A percentile compares a stretch with the other conserved stretches of the same genome.
Conservation (phyloP, 805 yeast genomes). For the Yarrowia sp. region DNA sequence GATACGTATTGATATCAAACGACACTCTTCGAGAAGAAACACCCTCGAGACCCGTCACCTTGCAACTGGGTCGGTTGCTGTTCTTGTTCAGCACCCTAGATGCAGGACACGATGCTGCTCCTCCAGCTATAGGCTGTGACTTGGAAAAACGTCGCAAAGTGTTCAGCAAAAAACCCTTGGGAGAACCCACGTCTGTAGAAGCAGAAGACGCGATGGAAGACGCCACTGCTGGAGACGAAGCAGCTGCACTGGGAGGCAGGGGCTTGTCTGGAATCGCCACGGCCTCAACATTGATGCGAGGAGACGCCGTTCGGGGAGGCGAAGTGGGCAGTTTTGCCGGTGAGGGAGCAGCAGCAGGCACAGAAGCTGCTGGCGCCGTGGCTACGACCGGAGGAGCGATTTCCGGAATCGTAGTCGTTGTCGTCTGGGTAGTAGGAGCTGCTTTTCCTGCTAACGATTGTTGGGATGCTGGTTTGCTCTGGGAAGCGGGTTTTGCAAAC, state of each 20-base stretch:
- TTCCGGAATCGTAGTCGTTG: background rate
- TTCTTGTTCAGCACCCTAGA: slow-evolving; percentile 7
- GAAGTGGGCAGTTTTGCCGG: background rate
- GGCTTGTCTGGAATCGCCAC: background rate
- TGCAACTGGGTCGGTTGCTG: background rate
- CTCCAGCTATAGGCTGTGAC: background rate
- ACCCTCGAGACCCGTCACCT: slow-evolving; percentile 12
- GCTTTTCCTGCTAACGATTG: background rate
- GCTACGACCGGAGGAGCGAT: background rate
- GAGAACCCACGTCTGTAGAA: background rate
- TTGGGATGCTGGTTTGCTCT: background rate
- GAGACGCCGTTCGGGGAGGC: background rate
- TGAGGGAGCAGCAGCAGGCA: background rate
- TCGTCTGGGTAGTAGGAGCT: background rate
- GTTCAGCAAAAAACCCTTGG: slow-evolving; percentile 7
- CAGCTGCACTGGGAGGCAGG: background rate
- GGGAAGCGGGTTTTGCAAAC: background rate
- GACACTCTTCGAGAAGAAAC: slow-evolving; percentile 58
- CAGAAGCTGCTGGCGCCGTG: background rate
- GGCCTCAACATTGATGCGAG: background rate
- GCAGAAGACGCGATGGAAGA: slow-evolving; percentile 12
- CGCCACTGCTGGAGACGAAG: background rate
- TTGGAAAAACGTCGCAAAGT: slow-evolving; percentile 13
- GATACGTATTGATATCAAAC: slow-evolving; percentile 71
- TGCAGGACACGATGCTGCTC: background rate